Evolutionary conservation across 2,329 filamentous ascomycete genomes (phyloP), one percentile per base, ranked within the genome.

Genomic region (Nemania sp.): DNA sequence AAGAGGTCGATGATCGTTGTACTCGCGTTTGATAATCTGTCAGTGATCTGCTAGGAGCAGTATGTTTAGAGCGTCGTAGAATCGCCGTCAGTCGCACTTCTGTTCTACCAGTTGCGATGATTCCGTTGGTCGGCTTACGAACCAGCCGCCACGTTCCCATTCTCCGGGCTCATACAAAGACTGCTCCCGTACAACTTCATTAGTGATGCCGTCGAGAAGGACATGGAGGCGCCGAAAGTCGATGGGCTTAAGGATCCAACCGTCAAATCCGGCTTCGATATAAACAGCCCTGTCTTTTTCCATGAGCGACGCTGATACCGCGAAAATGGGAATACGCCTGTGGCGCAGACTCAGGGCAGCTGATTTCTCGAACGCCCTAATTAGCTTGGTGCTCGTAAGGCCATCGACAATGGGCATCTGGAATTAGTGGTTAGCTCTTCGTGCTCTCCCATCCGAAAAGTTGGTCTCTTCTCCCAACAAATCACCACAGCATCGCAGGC

Each of bases 391-490:
- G 14, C 90, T 91, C 3, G 81, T 84, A 22, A 92, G 79, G 12
- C 91, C 91, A 66, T 96, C 90, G 4, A 95, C 88, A 26, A 96
- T 94, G 15, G 91, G 91, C 91, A 96, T 96, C 90, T 95, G 49
- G 2, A 14, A 17, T 2, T 6, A 37, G 41, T 41, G 11, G 17
- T 60, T 47, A 60, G 52, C 33, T 39, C 19, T 11, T 17, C 7
- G n/a, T 9, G 14, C 14, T 17, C 37, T 39, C 11, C n/a, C 15
- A 15, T 30, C 14, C 9, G 11, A 4, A 31, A 9, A 14, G 9
- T 31, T 14, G 28, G n/a, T 9, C 4, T 30, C 30, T 20, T 23
- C 19, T 31, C 20, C 22, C 22, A n/a, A n/a, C n/a, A n/a, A n/a
- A n/a, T 6, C 14, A 1, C 17, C 5, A 24, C n/a, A 6, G 26